These are phyloP conservation scores for Peronospora tabacina DNA, from an alignment of 352 stramenopile genomes.

Conservation along the genomic window DNA sequence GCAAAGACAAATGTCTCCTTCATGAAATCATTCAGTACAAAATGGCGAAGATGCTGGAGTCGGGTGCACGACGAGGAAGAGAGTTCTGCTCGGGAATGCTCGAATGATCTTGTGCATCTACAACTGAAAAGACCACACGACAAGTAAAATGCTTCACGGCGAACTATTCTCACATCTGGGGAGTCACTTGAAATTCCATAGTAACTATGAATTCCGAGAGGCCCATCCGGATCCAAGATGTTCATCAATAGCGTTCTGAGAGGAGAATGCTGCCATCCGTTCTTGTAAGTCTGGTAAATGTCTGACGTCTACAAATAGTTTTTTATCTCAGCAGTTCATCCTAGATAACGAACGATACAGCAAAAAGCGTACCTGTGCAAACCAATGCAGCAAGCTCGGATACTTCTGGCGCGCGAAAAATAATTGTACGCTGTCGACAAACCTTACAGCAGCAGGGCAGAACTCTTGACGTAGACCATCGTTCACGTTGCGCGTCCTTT, in stretches of 20 bases:
- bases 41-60: slow-evolving; percentile 41
- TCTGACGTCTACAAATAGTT: slow-evolving; percentile 48
- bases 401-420: slow-evolving; percentile 83
- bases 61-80: slow-evolving; percentile 9
- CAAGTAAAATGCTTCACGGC: slow-evolving; percentile 74
- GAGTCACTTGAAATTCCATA: slow-evolving; percentile 26
- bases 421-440: slow-evolving; percentile 64
- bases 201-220: slow-evolving; percentile 74
- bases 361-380: slow-evolving; percentile 50
- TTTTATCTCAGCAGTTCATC: slow-evolving; percentile 1
- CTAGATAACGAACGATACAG: not conserved
- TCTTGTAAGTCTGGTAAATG: slow-evolving; percentile 69
- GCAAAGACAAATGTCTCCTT: slow-evolving; percentile 38
- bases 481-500: slow-evolving; percentile 15
- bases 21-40: slow-evolving; percentile 55
- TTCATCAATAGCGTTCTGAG: slow-evolving; percentile 69
- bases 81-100: slow-evolving; percentile 32
- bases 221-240: slow-evolving; percentile 66
- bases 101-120: slow-evolving; percentile 52
- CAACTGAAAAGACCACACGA: slow-evolving; percentile 66
- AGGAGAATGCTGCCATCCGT: slow-evolving; percentile 48
- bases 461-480: slow-evolving; percentile 29
- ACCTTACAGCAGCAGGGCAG: slow-evolving; percentile 37
- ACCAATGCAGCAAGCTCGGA: slow-evolving; percentile 74
- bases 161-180: slow-evolving; percentile 42